Evolutionary conservation across 768 basidiomycete genomes (phyloP), one percentile per base, ranked within the genome.

Genomic region (Tulasnella sp.): DNA sequence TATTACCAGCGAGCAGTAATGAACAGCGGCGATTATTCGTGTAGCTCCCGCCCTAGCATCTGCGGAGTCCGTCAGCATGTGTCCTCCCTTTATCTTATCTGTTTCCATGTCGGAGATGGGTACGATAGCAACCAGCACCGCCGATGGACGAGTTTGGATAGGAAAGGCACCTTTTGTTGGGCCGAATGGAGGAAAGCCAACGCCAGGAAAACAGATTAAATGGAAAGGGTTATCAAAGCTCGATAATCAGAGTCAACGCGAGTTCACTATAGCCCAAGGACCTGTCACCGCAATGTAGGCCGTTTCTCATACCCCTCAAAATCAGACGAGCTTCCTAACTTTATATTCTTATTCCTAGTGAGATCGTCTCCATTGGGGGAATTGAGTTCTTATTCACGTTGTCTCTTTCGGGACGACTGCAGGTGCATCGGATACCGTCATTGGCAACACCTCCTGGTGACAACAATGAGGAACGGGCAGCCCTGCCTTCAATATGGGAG

Each of bases 61-160:
- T 48, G n/a, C 1, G n/a, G 23, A 15, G 7, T 38, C 59, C 17
- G 42, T 51, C 13, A 56, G 51, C 48, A 71, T 89, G 24, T 82
- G 86, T 1, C 87, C 87, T 0, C 86, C 88, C 1, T 92, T 90
- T 67, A 71, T 90, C 53, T 75, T 82, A 68, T 83, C 79, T 23
- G 71, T 80, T 43, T 75, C 84, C 1, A 67, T 90, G 27, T 83
- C 83, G 2, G 60, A 75, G 0, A 75, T 72, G 3, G 87, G 85
- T 0, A 67, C 82, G 30, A 67, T 89, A 17, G 86, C 82, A 13
- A 85, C 80, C 4, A 82, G 85, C 4, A 85, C 83, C 1, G 88
- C 86, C 8, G 86, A 90, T 67, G 88, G 88, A 3, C 79, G 80
- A 41, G 66, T 90, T 3, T 82, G 81, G 75, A 64, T 88, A 24